Evolutionary conservation across 257 asterid genomes (phyloP).

Genomic region (Oldenlandia corymbosa): DNA sequence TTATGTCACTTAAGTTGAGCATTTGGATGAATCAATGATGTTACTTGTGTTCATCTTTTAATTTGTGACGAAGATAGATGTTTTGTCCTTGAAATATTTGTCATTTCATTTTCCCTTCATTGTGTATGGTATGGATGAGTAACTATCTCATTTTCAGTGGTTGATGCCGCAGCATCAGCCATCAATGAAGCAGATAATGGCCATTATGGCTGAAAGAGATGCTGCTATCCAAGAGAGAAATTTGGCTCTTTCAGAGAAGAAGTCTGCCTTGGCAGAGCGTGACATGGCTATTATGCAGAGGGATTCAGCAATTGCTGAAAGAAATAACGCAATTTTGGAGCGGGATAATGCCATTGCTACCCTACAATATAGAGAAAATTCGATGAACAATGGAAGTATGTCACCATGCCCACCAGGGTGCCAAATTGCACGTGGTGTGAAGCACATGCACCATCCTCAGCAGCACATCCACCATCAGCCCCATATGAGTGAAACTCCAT

Average conservation of each 20-base stretch:
- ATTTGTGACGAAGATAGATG: neutral
- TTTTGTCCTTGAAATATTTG: neutral
- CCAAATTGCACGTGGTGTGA: constrained; percentile 65
- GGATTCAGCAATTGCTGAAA: constrained; percentile 78
- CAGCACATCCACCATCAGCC: constrained; percentile 47
- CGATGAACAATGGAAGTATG: constrained; percentile 39
- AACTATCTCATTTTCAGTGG: constrained; percentile 52
- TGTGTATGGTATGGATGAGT: neutral
- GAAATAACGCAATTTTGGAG: constrained; percentile 79
- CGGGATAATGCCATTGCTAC: constrained; percentile 85
- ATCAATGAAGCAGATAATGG: constrained; percentile 94
- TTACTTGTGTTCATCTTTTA: neutral
- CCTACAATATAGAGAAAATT: constrained; percentile 63
- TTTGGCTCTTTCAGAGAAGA: constrained; percentile 82
- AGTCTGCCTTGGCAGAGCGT: constrained; percentile 83
- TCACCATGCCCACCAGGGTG: constrained; percentile 71
- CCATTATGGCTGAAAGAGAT: constrained; percentile 86
- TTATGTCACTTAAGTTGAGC: constrained; percentile 5
- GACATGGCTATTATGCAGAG: constrained; percentile 84
- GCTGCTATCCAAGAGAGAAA: constrained; percentile 95
- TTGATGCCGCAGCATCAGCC: constrained; percentile 96
- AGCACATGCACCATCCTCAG: constrained; percentile 75
- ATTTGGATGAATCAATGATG: neutral
- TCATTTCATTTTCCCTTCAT: too few relatives aligned
- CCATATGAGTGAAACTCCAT: constrained; percentile 48